Evolutionary conservation across 495 filamentous ascomycete species (phyloP).

Genomic region (Penicillium macrosclerotiorum): DNA sequence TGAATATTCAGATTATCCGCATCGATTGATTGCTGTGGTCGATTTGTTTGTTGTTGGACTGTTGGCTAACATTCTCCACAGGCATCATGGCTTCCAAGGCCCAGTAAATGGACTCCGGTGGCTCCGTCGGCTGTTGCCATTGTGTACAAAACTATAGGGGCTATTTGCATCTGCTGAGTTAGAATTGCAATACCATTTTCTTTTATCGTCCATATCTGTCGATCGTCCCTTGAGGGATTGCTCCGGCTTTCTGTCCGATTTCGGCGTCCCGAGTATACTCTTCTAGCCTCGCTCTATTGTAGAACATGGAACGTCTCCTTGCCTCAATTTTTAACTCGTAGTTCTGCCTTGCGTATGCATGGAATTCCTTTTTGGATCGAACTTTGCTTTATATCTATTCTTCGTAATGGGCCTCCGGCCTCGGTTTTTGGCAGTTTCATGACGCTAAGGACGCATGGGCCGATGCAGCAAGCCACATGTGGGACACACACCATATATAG

Average conservation of each 20-base stretch:
- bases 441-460: conserved; percentile 14
- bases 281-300: no score
- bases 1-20: neutral
- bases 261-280: no score
- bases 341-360: no score
- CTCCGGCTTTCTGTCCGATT: no score
- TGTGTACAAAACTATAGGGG: conserved; percentile 50
- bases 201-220: neutral
- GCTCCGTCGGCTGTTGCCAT: conserved; percentile 37
- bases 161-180: conserved; percentile 42
- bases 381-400: no score
- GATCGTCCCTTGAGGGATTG: neutral
- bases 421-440: no score
- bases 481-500: conserved; percentile 4
- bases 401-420: no score
- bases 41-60: no score
- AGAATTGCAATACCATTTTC: conserved; percentile 46
- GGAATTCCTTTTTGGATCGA: no score
- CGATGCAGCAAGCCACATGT: conserved; percentile 12
- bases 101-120: conserved; percentile 43
- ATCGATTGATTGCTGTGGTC: no score
- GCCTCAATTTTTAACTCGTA: no score
- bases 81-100: conserved; percentile 55
- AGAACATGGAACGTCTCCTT: no score
- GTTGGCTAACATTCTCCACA: conserved; percentile 33